Percentiles rank a stretch among this genome's conserved stretches.
Evolutionary conservation across 2,329 filamentous ascomycete species (phyloP).

Genomic region (Bipolaris sorokiniana): DNA sequence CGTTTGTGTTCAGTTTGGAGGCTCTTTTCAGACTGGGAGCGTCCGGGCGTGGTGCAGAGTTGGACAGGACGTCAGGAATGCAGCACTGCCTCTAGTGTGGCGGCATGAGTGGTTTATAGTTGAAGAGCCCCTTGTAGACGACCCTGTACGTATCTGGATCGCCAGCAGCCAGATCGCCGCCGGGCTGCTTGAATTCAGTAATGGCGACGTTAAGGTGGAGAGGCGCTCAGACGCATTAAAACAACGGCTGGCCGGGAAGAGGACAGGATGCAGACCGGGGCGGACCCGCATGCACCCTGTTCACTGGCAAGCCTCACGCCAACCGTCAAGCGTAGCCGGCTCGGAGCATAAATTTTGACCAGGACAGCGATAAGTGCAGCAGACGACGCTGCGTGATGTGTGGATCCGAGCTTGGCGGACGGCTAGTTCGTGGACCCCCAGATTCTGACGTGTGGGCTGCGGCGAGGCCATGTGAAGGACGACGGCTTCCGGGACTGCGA

Average conservation of each 20-base stretch:
- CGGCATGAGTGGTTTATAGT: conserved; percentile 50
- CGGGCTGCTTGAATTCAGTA: conserved; percentile 41
- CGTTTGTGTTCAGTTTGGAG: conserved; percentile 45
- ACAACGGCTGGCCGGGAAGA: conserved; percentile 39
- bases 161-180: conserved; percentile 47
- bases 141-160: conserved; percentile 49
- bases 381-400: conserved; percentile 27
- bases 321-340: conserved; percentile 33
- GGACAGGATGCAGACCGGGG: conserved; percentile 37
- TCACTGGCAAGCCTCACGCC: conserved; percentile 44
- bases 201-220: conserved; percentile 46
- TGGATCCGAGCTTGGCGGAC: conserved; percentile 39
- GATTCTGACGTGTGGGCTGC: conserved; percentile 23
- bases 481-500: neutral
- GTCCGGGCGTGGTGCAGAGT: conserved; percentile 48
- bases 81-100: conserved; percentile 47
- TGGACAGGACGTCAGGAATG: conserved; percentile 50
- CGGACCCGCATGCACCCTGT: conserved; percentile 34
- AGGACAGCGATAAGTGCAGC: conserved; percentile 31
- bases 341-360: conserved; percentile 37
- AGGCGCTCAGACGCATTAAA: conserved; percentile 44
- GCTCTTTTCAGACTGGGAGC: conserved; percentile 43
- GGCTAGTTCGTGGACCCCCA: conserved; percentile 25
- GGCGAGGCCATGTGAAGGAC: conserved; percentile 27
- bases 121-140: conserved; percentile 38